These are phyloP conservation scores for Trichoderma lentiforme DNA, from an alignment of 2,329 filamentous ascomycete species.

Conservation along the genomic window DNA sequence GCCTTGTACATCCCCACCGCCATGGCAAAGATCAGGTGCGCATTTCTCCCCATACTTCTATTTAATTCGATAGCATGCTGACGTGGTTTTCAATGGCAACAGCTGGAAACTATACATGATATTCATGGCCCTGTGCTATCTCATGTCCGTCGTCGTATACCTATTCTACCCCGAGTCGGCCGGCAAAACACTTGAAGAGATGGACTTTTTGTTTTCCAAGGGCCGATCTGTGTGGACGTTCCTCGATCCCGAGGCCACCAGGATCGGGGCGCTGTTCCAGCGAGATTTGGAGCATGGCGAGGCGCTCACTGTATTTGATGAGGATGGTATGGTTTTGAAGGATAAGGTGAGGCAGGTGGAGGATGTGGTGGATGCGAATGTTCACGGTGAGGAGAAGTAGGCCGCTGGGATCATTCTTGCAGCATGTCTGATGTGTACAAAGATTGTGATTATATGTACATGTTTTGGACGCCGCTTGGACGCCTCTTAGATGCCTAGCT, in stretches of 20 bases:
- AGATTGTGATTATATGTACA: not conserved
- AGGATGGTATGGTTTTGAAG: conserved; percentile 4
- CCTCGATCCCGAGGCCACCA: conserved; percentile 13
- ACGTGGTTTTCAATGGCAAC: not conserved
- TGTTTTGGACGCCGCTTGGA: too few species aligned
- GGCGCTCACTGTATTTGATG: conserved; percentile 16
- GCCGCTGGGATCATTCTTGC: not conserved
- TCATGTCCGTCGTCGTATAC: conserved; percentile 19
- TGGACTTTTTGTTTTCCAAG: conserved; percentile 18
- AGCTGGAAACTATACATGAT: conserved; percentile 20
- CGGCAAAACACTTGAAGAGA: conserved; percentile 16
- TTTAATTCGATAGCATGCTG: not conserved
- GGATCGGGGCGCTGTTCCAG: conserved; percentile 11
- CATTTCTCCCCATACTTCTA: not conserved
- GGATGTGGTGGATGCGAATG: not conserved
- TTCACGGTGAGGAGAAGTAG: not conserved
- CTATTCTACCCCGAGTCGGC: conserved; percentile 19
- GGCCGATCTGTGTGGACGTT: not conserved
- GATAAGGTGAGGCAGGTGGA: conserved; percentile 7
- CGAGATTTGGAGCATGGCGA: conserved; percentile 14
- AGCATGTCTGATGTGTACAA: not conserved
- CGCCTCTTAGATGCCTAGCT: too few species aligned
- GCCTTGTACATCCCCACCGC: conserved; percentile 19
- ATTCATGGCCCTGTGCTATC: conserved; percentile 18
- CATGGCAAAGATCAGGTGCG: conserved; percentile 18